Evolutionary conservation across 1,139 yeast genomes (phyloP).

Genomic region (Trichomonascaceae sp.): DNA sequence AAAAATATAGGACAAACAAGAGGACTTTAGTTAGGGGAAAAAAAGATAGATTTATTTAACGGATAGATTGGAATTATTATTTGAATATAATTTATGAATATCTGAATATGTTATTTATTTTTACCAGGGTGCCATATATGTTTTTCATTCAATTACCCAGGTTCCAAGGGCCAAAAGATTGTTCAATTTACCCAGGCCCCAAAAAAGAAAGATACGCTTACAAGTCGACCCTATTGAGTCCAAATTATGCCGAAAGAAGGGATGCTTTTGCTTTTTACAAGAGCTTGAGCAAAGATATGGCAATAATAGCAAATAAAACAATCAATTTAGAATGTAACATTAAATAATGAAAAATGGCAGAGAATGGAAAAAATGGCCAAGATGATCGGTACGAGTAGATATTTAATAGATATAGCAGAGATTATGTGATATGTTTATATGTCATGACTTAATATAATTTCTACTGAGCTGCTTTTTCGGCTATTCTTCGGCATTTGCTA

Average conservation of each 20-base stretch:
- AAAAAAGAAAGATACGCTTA: background rate
- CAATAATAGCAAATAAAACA: background rate
- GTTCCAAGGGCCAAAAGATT: background rate
- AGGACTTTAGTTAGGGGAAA: background rate
- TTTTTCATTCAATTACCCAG: too few species aligned
- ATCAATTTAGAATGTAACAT: background rate
- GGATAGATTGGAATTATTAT: too few species aligned
- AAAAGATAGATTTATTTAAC: too few species aligned
- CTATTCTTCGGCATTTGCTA: background rate
- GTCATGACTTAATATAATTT: too few species aligned
- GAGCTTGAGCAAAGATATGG: background rate
- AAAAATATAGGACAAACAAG: background rate
- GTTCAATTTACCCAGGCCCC: background rate
- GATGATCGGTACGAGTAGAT: too few species aligned
- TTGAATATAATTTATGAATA: too few species aligned
- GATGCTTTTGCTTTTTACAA: background rate
- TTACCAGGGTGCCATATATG: background rate
- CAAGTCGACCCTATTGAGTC: background rate
- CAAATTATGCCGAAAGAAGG: background rate
- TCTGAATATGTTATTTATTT: too few species aligned
- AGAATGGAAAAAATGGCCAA: too few species aligned
- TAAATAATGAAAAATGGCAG: too few species aligned
- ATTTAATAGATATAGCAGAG: too few species aligned
- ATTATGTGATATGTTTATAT: too few species aligned
- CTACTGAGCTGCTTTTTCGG: too few species aligned